These are phyloP conservation scores for Vinca major DNA, from an alignment of 305 asterid genomes.

Conservation along the genomic window DNA sequence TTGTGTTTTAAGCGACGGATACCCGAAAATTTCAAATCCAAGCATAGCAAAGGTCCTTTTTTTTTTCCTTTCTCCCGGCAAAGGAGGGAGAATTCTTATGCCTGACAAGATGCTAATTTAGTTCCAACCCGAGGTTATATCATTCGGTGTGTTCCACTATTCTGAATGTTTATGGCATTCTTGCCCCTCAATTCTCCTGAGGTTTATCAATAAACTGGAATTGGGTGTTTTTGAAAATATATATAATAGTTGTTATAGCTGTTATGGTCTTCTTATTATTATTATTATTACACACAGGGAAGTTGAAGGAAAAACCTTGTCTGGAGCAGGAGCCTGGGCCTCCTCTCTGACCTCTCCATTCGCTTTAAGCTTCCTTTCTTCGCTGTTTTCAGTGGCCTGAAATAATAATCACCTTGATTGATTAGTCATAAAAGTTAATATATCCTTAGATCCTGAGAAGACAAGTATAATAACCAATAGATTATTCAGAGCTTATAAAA, in stretches of 20 bases:
- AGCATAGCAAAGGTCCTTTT: background rate
- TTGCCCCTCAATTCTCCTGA: too few relatives aligned
- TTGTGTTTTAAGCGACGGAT: background rate
- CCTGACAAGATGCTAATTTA: background rate
- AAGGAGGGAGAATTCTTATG: background rate
- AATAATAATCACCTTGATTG: conserved; percentile 11
- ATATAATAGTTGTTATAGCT: too few relatives aligned
- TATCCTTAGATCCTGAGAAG: conserved; percentile 1
- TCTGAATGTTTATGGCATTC: too few relatives aligned
- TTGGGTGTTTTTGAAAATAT: too few relatives aligned
- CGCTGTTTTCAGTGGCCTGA: conserved; percentile 69
- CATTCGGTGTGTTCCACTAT: too few relatives aligned
- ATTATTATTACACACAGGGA: too few relatives aligned
- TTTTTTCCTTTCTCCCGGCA: background rate
- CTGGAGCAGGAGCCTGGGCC: conserved; percentile 36
- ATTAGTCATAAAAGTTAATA: conserved; percentile 11
- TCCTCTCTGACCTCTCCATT: conserved; percentile 53
- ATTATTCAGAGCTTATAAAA: background rate
- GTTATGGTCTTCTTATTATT: too few relatives aligned
- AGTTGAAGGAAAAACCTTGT: conserved; percentile 48
- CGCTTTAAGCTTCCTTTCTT: conserved; percentile 51
- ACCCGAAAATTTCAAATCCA: background rate
- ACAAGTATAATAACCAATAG: conserved; percentile 9
- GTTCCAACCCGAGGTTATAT: background rate
- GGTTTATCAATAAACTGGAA: too few relatives aligned